Conservation (phyloP, 2,329 filamentous ascomycete genomes). For the Paecilomyces variotii region DNA sequence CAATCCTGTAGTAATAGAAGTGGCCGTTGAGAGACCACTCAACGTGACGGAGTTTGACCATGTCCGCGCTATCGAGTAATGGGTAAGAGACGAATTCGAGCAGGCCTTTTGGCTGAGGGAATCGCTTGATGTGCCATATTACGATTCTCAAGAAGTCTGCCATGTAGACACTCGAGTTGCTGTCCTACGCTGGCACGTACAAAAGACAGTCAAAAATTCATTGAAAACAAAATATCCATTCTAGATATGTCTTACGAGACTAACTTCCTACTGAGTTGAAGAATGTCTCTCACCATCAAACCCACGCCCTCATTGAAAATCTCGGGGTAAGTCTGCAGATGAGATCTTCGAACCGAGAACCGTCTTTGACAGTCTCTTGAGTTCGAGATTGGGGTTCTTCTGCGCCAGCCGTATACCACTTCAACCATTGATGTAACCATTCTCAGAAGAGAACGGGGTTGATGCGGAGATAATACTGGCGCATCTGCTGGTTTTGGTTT, state of each 20-base stretch:
- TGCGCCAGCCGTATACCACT: slow-evolving; percentile 94
- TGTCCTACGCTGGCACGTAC: neutral
- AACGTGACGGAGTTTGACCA: slow-evolving; percentile 45
- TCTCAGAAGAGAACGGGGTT: slow-evolving; percentile 41
- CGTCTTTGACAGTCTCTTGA: slow-evolving; percentile 1
- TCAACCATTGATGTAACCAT: slow-evolving; percentile 48
- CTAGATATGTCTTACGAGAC: neutral
- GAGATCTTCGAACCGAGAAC: slow-evolving; percentile 19
- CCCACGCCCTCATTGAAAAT: slow-evolving; percentile 25
- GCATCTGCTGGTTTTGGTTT: slow-evolving; percentile 28
- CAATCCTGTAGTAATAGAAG: slow-evolving; percentile 54
- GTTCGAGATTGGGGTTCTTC: slow-evolving; percentile 31
- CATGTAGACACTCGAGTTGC: neutral
- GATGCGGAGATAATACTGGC: slow-evolving; percentile 85
- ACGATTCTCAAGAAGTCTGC: neutral
- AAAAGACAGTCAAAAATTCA: neutral
- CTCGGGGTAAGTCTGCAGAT: slow-evolving; percentile 36
- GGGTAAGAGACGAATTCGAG: slow-evolving; percentile 42
- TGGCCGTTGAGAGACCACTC: slow-evolving; percentile 41
- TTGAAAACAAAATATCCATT: neutral
- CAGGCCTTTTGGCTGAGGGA: slow-evolving; percentile 36
- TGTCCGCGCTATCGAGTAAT: slow-evolving; percentile 45
- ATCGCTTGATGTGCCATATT: slow-evolving; percentile 41
- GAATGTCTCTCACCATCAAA: slow-evolving; percentile 37
- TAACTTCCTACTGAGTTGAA: neutral